Evolutionary conservation across 1,284 basidiomycete species (phyloP), one percentile per base, ranked within the genome.

Genomic region (Cryptococcus floricola): DNA sequence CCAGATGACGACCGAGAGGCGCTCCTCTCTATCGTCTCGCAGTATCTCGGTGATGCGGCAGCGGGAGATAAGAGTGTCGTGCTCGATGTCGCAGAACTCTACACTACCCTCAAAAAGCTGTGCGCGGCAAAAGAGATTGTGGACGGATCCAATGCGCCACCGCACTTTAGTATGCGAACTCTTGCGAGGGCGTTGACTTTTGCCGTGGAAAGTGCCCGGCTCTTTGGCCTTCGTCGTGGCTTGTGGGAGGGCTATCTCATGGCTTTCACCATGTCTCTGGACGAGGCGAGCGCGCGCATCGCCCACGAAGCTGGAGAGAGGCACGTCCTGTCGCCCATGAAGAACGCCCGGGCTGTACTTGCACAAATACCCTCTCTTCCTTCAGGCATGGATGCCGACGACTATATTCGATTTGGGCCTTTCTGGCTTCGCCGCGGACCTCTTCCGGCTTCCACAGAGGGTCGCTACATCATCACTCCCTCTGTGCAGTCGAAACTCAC

Each of bases 111-210:
- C 54, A 94, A 95, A 76, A 79, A 81, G n/a, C 79, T 96, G 18
- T 85, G 89, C 0, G 83, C 86, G 44, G 80, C 81, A 51, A 87
- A 91, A n/a, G 84, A 87, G 66, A 85, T 99, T 57, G 91, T 93
- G 0, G 95, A 99, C 70, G 95, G 95, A 2, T 86, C 91, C 25
- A 97, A 98, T 66, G 88, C 89, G 59, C 81, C 88, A n/a, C 96
- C 96, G 31, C 92, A 98, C 75, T 99, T 87, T 80, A 98, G 91
- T 73, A 95, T 98, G 87, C 87, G 96, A 43, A 98, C 96, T 0
- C 82, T 99, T 48, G 83, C 91, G 5, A 87, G 96, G 50, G 92
- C 95, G 0, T 81, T 99, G 56, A 91, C 87, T 1, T 98, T 97
- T 73, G 89, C 93, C 0, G 84, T 88, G 2, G 89, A 96, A 65